Evolutionary conservation across 306 rosid species (phyloP), one percentile per base, ranked within the genome.

Genomic region (Vigna mungo): DNA sequence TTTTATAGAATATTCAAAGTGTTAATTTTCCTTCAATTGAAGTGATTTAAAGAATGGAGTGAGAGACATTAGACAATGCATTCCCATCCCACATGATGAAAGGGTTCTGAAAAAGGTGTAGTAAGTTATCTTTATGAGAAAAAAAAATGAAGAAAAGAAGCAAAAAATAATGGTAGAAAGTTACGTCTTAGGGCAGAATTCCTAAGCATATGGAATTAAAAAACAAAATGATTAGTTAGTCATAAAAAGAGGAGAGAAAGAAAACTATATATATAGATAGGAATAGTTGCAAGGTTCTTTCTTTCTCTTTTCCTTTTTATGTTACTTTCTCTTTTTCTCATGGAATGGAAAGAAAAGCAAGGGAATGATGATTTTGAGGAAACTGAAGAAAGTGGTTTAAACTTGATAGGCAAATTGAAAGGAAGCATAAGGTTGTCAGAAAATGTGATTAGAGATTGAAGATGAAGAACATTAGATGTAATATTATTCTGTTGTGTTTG

Each of bases 301-400:
- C 43, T 53, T 72, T 80, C 43, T 53, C 16, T 76, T 76, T 77
- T 25, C 48, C 37, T 67, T 67, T 25, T 54, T 13, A 47, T 34
- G 41, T 37, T 30, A 37, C 55, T 23, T 64, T 64, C 20, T 34
- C 49, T 49, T 65, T 48, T 30, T n/a, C 47, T 77, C 46, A 66
- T 39, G 44, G 0, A 34, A 67, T 21, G 80, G 23, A 30, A 14
- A 36, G 37, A 37, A 41, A 15, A 27, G 76, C n/a, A 76, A 21
- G 51, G 37, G 60, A 60, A 81, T 66, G 53, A 81, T 54, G 75
- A 62, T 65, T 47, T 62, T 47, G 76, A 68, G 67, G 80, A 56
- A 27, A 27, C 32, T 27, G 32, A 27, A 27, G 32, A 17, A 73
- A 70, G 63, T 61, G 75, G 8, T 44, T 12, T 7, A 47, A 58